Evolutionary conservation across 148 eudicot genomes (phyloP).

Genomic region (Persicaria maculosa): DNA sequence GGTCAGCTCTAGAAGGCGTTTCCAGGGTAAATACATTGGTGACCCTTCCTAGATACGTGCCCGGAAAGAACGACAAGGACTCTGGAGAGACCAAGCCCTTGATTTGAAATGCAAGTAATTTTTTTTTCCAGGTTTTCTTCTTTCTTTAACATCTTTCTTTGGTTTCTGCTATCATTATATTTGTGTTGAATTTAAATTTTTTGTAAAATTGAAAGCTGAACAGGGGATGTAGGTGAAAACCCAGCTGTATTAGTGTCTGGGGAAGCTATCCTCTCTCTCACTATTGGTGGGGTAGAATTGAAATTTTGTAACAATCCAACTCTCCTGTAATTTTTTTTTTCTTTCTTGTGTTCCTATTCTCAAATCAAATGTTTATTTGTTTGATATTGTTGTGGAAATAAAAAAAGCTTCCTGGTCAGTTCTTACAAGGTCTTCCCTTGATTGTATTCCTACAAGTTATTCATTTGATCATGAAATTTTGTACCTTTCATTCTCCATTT

Average conservation of each 20-base stretch:
- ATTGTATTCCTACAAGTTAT: neutral
- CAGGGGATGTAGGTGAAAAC: conserved; percentile 30
- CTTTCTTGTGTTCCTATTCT: conserved; percentile 4
- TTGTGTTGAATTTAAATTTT: conserved; percentile 14
- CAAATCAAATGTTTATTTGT: neutral
- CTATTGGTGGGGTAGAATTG: conserved; percentile 27
- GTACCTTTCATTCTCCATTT: neutral
- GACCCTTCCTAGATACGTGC: conserved; percentile 57
- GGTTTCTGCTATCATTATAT: neutral
- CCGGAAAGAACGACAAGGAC: conserved; percentile 28
- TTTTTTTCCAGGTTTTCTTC: conserved; percentile 4
- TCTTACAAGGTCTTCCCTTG: neutral
- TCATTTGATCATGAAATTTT: neutral
- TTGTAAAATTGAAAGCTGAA: conserved; percentile 15
- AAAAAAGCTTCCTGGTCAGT: neutral
- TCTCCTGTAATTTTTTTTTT: conserved; percentile 18
- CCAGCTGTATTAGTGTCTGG: conserved; percentile 63
- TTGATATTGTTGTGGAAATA: conserved; percentile 8
- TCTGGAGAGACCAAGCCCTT: conserved; percentile 19
- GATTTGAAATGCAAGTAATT: conserved; percentile 6
- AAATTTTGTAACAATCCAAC: conserved; percentile 30
- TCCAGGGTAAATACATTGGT: conserved; percentile 67
- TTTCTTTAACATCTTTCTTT: neutral
- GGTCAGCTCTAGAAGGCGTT: conserved; percentile 83
- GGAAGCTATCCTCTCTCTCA: conserved; percentile 31